phyloP scores from a whole-genome alignment of 78 protist species.

The Polysphondylium violaceum region DNA sequence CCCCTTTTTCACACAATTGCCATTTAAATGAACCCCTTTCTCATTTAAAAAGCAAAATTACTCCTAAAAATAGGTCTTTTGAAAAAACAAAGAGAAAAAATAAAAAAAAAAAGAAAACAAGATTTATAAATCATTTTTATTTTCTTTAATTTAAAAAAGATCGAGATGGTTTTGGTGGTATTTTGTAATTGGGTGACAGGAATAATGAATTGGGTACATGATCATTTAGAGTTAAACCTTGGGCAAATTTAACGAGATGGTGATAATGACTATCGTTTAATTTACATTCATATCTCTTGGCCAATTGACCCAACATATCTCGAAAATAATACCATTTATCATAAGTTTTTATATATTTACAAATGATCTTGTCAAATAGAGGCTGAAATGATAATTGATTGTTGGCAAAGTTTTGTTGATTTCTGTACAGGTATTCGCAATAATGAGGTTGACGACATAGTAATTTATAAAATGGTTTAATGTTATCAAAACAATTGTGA shows the following conservation, averaged over 20 bases:
- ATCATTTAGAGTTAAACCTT: not conserved
- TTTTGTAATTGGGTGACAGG: no score
- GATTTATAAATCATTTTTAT: no score
- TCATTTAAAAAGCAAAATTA: no score
- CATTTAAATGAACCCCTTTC: no score
- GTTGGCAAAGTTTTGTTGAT: not conserved
- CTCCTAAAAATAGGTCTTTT: no score
- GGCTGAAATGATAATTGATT: not conserved
- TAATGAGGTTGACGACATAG: not conserved
- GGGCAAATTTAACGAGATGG: not conserved
- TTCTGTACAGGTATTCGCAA: not conserved
- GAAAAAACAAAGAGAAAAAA: no score
- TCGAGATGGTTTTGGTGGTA: not conserved
- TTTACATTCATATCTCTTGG: not conserved
- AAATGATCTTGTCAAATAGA: not conserved
- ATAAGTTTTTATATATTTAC: no score
- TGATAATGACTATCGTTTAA: not conserved
- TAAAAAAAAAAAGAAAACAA: no score
- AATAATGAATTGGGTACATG: not conserved
- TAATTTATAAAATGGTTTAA: not conserved
- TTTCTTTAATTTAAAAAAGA: no score
- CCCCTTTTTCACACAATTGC: no score
- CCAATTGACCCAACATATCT: not conserved
- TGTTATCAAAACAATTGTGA: not conserved
- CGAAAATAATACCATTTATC: no score